Conservation (phyloP, 2,329 filamentous ascomycete genomes). For the Sporothrix globosa region DNA sequence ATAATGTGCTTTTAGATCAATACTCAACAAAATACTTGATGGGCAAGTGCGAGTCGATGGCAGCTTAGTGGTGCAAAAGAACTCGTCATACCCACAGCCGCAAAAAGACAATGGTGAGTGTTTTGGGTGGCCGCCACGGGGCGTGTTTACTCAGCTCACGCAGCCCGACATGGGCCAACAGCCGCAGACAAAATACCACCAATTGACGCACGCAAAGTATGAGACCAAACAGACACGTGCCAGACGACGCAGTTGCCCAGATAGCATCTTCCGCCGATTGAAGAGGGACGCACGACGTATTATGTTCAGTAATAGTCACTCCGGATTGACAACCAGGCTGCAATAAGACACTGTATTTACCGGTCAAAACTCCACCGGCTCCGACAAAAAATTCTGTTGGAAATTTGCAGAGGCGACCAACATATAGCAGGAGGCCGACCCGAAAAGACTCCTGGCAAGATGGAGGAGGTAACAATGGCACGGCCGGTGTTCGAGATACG, state of each 20-base stretch:
- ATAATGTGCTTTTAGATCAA: no score
- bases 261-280: conserved; percentile 15
- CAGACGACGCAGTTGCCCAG: background rate
- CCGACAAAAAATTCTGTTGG: background rate
- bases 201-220: background rate
- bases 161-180: conserved; percentile 12
- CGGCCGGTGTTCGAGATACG: background rate
- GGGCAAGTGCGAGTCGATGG: conserved; percentile 15
- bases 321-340: no score
- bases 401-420: background rate
- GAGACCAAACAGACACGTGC: background rate
- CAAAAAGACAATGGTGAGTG: conserved; percentile 10
- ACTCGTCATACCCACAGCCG: conserved; percentile 6
- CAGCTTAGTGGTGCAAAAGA: conserved; percentile 10
- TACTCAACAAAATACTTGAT: background rate
- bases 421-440: background rate
- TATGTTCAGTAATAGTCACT: no score
- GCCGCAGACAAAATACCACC: conserved; percentile 13
- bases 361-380: no score
- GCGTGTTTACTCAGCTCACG: conserved; percentile 28
- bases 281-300: no score
- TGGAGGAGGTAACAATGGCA: background rate
- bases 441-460: background rate
- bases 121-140: conserved; percentile 10
- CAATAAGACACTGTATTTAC: background rate